Evolutionary conservation across 2,329 filamentous ascomycete genomes (phyloP).

Genomic region (Triangularia verruculosa): DNA sequence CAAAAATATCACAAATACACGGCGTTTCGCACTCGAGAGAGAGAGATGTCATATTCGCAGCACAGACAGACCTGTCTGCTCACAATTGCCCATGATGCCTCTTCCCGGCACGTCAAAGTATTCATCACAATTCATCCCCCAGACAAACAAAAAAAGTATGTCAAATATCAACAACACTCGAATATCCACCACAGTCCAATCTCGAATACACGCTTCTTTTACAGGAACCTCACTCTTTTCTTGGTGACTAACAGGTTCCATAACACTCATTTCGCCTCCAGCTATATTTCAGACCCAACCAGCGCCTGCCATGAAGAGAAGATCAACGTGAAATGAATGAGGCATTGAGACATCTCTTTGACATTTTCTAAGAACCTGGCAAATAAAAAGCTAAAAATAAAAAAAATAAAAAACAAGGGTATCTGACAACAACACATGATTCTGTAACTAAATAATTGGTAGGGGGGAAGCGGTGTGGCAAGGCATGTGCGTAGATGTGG

Average conservation of each 20-base stretch:
- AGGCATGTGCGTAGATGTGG: neutral
- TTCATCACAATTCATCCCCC: too few species aligned
- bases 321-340: neutral
- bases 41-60: too few species aligned
- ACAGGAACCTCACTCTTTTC: too few species aligned
- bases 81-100: too few species aligned
- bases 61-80: too few species aligned
- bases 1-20: too few species aligned
- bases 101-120: too few species aligned
- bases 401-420: conserved; percentile 23
- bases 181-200: too few species aligned
- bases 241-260: neutral
- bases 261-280: neutral
- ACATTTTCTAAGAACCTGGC: neutral
- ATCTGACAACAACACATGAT: conserved; percentile 18
- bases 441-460: neutral
- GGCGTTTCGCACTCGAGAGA: too few species aligned
- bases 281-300: neutral
- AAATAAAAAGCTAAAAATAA: neutral
- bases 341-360: neutral
- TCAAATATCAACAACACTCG: too few species aligned
- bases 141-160: too few species aligned
- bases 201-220: too few species aligned
- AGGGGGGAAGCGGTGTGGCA: neutral
- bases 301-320: neutral